A percentile compares a stretch with the other conserved stretches of the same genome.
These are phyloP conservation scores for Echium plantagineum DNA, from an alignment of 257 asterid species.

Conservation along the genomic window DNA sequence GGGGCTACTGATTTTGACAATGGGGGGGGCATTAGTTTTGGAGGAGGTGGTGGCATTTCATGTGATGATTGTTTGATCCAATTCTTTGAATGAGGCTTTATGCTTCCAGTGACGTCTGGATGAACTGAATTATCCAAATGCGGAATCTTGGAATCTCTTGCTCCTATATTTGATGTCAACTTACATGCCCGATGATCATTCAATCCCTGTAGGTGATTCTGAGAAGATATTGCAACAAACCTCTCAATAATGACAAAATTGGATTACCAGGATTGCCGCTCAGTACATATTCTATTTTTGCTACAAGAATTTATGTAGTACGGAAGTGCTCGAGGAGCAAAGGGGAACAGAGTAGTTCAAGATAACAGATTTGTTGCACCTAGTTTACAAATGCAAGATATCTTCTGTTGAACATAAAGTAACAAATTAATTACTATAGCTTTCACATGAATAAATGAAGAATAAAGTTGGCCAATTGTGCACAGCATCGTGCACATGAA, in stretches of 20 bases:
- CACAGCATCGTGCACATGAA: background rate
- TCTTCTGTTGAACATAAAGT: background rate
- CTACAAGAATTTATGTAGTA: too few species aligned
- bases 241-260: conserved; percentile 29
- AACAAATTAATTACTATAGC: background rate
- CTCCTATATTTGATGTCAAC: conserved; percentile 62
- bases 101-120: conserved; percentile 17
- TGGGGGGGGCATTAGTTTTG: conserved; percentile 37
- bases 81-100: conserved; percentile 25
- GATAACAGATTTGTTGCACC: background rate
- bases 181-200: conserved; percentile 53
- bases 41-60: conserved; percentile 17
- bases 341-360: too few species aligned
- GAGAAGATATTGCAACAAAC: conserved; percentile 36
- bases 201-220: conserved; percentile 61
- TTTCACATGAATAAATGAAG: background rate
- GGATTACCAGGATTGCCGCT: background rate
- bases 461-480: background rate
- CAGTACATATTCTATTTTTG: background rate
- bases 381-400: background rate
- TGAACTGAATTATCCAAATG: conserved; percentile 26
- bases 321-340: too few species aligned
- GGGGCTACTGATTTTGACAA: conserved; percentile 30
- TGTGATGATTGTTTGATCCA: conserved; percentile 25
- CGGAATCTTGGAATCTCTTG: conserved; percentile 25